A percentile compares a stretch with the other conserved stretches of the same genome.
Conservation (phyloP, 2,329 filamentous ascomycete genomes). For the Alternaria arbusti region DNA sequence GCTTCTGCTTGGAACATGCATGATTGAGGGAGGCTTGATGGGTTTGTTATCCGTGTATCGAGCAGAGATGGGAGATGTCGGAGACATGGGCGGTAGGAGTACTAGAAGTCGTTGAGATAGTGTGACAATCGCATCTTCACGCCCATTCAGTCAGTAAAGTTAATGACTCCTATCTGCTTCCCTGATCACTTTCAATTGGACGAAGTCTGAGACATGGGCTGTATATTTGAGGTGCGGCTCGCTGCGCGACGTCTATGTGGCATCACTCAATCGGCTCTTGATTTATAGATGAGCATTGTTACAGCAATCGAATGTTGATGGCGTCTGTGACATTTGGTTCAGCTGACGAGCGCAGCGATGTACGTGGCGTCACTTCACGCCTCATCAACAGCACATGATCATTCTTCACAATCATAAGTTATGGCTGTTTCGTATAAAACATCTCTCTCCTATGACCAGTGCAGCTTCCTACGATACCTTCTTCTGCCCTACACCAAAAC, state of each 20-base stretch:
- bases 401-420: neutral
- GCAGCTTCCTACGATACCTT: neutral
- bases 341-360: neutral
- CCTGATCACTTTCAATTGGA: neutral
- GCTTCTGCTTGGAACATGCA: neutral
- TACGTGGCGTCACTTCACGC: neutral
- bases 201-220: too few species aligned
- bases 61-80: neutral
- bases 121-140: too few species aligned
- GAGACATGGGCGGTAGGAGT: neutral
- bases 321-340: neutral
- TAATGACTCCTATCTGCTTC: fast-evolving
- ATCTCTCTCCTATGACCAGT: neutral
- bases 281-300: neutral
- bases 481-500: neutral
- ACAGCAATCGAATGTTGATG: neutral
- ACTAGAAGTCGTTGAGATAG: neutral
- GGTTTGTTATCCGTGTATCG: neutral
- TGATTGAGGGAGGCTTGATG: neutral
- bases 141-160: neutral
- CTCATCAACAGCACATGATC: neutral
- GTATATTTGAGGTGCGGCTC: too few species aligned
- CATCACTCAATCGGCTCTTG: neutral
- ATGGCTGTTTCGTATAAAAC: neutral
- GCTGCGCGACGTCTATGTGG: neutral